These are phyloP conservation scores for Paracoccidioides brasiliensis DNA, from an alignment of 2,329 filamentous ascomycete species.

Conservation along the genomic window DNA sequence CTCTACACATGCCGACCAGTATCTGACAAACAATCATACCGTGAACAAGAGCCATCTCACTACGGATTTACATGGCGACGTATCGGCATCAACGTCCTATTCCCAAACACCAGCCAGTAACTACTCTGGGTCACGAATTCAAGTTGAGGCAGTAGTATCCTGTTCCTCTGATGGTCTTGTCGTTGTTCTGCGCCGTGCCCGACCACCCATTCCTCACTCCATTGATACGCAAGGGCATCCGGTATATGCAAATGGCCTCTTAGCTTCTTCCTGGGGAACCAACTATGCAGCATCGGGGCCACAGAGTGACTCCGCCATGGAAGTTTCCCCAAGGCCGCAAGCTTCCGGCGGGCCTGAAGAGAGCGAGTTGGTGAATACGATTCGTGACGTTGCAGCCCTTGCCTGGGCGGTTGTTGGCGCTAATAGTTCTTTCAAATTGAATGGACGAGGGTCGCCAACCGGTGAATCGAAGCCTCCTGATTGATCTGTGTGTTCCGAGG, in stretches of 20 bases:
- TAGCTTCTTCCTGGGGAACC: conserved; percentile 66
- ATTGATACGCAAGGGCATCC: conserved; percentile 28
- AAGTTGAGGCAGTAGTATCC: conserved; percentile 81
- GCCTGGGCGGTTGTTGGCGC: conserved; percentile 65
- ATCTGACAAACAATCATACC: too few relatives aligned
- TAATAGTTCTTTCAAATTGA: conserved; percentile 58
- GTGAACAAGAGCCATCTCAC: too few relatives aligned
- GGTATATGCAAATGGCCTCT: conserved; percentile 50
- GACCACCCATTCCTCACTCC: conserved; percentile 48
- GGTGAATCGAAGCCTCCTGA: conserved; percentile 50
- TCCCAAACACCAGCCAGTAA: not conserved
- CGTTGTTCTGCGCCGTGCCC: conserved; percentile 62
- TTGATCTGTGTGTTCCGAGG: not conserved
- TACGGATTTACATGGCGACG: not conserved
- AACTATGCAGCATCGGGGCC: conserved; percentile 42
- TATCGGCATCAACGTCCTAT: not conserved
- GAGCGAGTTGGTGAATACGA: conserved; percentile 59
- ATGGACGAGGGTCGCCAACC: conserved; percentile 47
- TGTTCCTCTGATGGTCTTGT: conserved; percentile 82
- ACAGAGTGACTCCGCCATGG: conserved; percentile 6
- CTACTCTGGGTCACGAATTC: conserved; percentile 33
- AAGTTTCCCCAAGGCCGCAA: conserved; percentile 27
- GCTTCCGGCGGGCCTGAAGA: conserved; percentile 38
- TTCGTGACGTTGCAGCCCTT: conserved; percentile 76
- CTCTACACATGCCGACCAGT: too few relatives aligned